Evolutionary conservation across 2,329 filamentous ascomycete species (phyloP), one percentile per base, ranked within the genome.

Genomic region (Esteya vermicola): DNA sequence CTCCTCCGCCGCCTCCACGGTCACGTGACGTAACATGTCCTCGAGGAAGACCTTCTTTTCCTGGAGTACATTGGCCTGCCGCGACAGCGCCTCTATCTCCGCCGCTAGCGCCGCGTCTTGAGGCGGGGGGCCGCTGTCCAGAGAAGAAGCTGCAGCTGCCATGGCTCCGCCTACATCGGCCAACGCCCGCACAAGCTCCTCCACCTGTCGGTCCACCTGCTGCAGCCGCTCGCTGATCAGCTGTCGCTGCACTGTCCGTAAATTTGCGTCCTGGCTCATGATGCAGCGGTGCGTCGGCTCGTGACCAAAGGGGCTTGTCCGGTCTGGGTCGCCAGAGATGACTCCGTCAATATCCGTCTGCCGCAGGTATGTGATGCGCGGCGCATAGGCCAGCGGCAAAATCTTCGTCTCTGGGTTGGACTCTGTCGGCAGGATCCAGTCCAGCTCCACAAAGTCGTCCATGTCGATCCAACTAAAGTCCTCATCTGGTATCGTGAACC

Each of bases 381-480:
- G 93, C 18, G 89, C 85, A 52, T 80, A 96, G 0, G 84, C 88
- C 9, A 98, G 70, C 0, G 93, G 93, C 40, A 98, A 61, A 34
- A 98, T 98, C 57, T 91, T 88, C 1, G 89, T 96, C 49, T 93
- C 81, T 1, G 89, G 88, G 48, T 94, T 93, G 25, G 81, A 76
- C 53, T 93, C 85, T 13, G 85, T 81, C 1, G 89, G 89, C 20
- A 95, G 62, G 40, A 94, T 88, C 89, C 89, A 96, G 55, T 95
- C 93, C 19, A 98, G 65, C 57, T 98, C 91, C 23, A 98, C 88
- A 59, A 98, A 98, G 56, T 98, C 91, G 54, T 98, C 91, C 86
- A 98, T 96, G 53, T 98, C 91, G 46, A 98, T 88, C 91, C 91
- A 98, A 41, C 81, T 86, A 49, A 86, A 78, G 53, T 98, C 91